Evolutionary conservation across 225 moss, liverwort and hornwort species (phyloP).

Genomic region (Bryum argenteum): DNA sequence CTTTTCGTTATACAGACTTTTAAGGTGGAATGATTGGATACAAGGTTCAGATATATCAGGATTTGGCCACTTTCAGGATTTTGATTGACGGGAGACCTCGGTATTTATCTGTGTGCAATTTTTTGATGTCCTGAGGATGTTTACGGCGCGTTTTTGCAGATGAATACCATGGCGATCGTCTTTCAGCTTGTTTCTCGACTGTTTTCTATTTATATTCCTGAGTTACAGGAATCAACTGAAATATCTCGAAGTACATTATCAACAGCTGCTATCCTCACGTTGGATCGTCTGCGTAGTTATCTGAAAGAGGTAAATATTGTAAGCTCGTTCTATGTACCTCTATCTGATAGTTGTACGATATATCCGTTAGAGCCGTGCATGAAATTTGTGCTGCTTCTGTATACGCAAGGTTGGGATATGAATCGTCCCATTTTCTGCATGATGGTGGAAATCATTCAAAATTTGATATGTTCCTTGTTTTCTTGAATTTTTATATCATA

Average conservation of each 20-base stretch:
- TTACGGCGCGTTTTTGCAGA: constrained; percentile 40
- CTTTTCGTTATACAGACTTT: constrained; percentile 9
- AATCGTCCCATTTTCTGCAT: neutral
- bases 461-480: neutral
- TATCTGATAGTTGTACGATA: constrained; percentile 2
- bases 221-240: constrained; percentile 46
- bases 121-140: constrained; percentile 7
- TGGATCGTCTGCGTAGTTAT: constrained; percentile 63
- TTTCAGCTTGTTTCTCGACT: constrained; percentile 55
- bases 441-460: neutral
- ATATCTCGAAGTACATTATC: constrained; percentile 53
- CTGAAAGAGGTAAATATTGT: constrained; percentile 49
- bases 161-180: constrained; percentile 67
- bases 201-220: constrained; percentile 38
- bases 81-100: neutral
- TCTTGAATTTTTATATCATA: neutral
- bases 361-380: neutral
- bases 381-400: neutral
- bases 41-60: constrained; percentile 5
- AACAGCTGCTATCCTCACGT: constrained; percentile 61
- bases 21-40: constrained; percentile 4
- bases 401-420: neutral
- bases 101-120: neutral
- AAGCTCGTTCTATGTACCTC: neutral
- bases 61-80: constrained; percentile 5